Evolutionary conservation across 1,284 basidiomycete genomes (phyloP).

Genomic region (Tranzscheliella williamsii): DNA sequence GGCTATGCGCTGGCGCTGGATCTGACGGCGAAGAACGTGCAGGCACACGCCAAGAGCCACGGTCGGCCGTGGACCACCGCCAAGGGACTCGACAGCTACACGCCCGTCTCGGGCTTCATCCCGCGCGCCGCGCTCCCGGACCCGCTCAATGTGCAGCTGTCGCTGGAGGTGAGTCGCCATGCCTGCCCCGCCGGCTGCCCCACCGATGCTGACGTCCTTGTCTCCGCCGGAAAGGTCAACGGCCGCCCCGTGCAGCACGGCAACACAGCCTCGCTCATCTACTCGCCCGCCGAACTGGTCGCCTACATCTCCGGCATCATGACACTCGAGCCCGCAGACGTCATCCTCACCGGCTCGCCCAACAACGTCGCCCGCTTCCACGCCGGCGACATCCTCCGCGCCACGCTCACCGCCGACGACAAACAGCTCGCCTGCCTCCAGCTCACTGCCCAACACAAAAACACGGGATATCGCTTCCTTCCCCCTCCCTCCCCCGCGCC

Average conservation of each 20-base stretch:
- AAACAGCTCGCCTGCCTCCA: not conserved
- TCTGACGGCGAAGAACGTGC: conserved; percentile 1
- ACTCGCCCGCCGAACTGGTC: not conserved
- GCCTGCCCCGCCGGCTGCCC: too few relatives aligned
- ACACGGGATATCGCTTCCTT: not conserved
- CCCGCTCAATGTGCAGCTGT: not conserved
- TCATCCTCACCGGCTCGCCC: conserved; percentile 1
- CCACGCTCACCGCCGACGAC: not conserved
- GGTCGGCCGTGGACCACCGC: conserved; percentile 1
- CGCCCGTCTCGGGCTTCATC: not conserved
- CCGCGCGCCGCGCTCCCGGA: not conserved
- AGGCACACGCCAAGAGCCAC: not conserved
- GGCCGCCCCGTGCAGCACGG: not conserved
- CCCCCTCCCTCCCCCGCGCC: too few relatives aligned
- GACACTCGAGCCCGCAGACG: not conserved
- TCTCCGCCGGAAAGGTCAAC: not conserved
- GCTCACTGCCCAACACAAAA: not conserved
- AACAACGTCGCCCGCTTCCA: not conserved
- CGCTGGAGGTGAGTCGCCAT: not conserved
- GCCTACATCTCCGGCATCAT: not conserved
- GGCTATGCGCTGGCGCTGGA: not conserved
- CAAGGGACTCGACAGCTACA: conserved; percentile 1
- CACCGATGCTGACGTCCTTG: not conserved
- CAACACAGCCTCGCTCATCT: not conserved
- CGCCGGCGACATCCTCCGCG: not conserved